Conservation (phyloP, 805 yeast genomes). For the Kodamaea sagamina region DNA sequence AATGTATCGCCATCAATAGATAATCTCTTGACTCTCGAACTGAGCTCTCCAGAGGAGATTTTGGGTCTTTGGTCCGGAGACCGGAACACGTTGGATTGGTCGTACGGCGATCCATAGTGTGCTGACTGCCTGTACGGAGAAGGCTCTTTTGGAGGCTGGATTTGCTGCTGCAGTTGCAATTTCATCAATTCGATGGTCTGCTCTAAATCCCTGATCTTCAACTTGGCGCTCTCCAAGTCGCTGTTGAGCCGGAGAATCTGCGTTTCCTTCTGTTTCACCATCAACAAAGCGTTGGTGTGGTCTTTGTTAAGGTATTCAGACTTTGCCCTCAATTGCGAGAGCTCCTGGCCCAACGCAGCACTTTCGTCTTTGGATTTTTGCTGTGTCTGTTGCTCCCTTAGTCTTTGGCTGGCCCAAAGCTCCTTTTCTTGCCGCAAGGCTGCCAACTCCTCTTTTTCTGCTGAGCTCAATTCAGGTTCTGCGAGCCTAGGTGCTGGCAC, state of each 20-base stretch:
- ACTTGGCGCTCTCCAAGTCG: constrained; percentile 60
- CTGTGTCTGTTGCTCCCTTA: constrained; percentile 24
- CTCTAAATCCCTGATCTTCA: constrained; percentile 56
- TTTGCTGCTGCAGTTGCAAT: constrained; percentile 30
- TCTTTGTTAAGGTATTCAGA: constrained; percentile 50
- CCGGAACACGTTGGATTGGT: constrained; percentile 6
- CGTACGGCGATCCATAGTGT: background rate
- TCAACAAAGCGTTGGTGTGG: constrained; percentile 50
- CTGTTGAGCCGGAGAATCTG: constrained; percentile 60
- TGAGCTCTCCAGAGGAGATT: constrained; percentile 38
- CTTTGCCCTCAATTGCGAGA: constrained; percentile 25
- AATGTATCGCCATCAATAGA: constrained; percentile 26
- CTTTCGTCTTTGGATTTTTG: constrained; percentile 29
- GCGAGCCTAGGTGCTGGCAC: constrained; percentile 8
- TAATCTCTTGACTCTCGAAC: constrained; percentile 42
- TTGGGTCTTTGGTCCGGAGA: constrained; percentile 19
- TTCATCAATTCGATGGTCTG: constrained; percentile 38
- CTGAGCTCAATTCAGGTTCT: constrained; percentile 18
- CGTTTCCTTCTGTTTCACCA: constrained; percentile 67
- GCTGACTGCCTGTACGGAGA: constrained; percentile 1
- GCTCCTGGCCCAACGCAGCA: constrained; percentile 26
- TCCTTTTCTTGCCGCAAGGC: constrained; percentile 53
- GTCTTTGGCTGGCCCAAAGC: constrained; percentile 37
- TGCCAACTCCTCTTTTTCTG: constrained; percentile 23
- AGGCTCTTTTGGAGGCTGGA: constrained; percentile 4